Percentiles rank a stretch among this genome's conserved stretches.
phyloP scores from a whole-genome alignment of 345 rosid genomes.

The Adansonia digitata region DNA sequence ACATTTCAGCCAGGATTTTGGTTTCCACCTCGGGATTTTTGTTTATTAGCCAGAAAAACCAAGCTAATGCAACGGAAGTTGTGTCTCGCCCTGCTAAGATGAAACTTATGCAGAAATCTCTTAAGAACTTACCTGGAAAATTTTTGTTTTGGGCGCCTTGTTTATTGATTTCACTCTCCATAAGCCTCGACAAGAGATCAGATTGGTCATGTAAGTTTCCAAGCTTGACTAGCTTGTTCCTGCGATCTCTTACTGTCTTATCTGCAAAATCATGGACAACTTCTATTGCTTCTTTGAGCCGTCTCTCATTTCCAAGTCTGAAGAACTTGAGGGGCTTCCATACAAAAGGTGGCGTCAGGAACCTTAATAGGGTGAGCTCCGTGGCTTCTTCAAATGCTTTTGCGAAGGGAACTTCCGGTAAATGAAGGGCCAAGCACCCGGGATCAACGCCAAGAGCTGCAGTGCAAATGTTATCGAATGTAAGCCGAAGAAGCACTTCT shows the following conservation, averaged over 20 bases:
- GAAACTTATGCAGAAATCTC: conserved; percentile 61
- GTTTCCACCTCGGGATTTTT: conserved; percentile 48
- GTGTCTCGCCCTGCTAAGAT: conserved; percentile 82
- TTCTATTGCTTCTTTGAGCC: conserved; percentile 44
- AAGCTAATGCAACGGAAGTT: conserved; percentile 60
- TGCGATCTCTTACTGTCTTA: conserved; percentile 35
- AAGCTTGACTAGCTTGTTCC: conserved; percentile 15
- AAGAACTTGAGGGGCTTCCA: conserved; percentile 71
- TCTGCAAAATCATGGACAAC: conserved; percentile 61
- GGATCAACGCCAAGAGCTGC: conserved; percentile 71
- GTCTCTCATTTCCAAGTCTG: conserved; percentile 51
- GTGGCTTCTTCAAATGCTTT: conserved; percentile 83
- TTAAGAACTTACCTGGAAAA: conserved; percentile 38
- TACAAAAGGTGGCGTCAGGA: conserved; percentile 54
- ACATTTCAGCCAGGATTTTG: conserved; percentile 41
- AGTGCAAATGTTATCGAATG: conserved; percentile 68
- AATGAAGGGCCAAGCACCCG: conserved; percentile 52
- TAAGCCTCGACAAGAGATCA: conserved; percentile 62
- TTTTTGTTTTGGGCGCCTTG: not conserved
- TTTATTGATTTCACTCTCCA: conserved; percentile 31
- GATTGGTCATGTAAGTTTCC: conserved; percentile 34
- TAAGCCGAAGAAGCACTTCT: conserved; percentile 60
- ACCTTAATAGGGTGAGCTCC: conserved; percentile 52
- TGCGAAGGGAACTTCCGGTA: conserved; percentile 61
- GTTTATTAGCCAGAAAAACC: conserved; percentile 74